Evolutionary conservation across 2,329 filamentous ascomycete species (phyloP), one percentile per base, ranked within the genome.

Genomic region (Chaetothyriales sp.): DNA sequence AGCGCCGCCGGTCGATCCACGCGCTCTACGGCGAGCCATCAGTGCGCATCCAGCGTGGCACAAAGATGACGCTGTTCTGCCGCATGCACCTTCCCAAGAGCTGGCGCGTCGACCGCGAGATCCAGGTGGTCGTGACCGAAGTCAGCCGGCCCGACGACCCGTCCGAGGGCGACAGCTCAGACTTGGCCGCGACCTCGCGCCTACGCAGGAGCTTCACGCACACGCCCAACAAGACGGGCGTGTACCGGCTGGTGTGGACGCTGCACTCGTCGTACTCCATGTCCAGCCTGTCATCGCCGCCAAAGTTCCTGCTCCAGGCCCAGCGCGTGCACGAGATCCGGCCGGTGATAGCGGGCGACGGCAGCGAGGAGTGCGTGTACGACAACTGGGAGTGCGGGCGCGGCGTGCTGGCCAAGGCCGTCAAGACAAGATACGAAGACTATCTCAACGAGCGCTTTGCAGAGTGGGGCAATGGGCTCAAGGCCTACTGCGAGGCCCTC

Each of bases 271-370:
- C 37, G 61, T 68, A 63, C 15, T 40, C 33, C 8, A 33, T 33
- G 29, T 33, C 29, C 2, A 67, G 63, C 45, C 52, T 60, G 9
- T 50, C 67, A 55, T 58, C 61, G 64, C 51, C 56, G 18, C 58
- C 65, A 8, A 58, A 56, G 2, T 66, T 60, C n/a, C 47, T 75
- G 18, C 51, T 75, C 49, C 65, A 61, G 48, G 66, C 69, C 28
- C 71, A 75, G 57, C 62, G 72, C 9, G 69, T 72, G n/a, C 72
- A 74, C 55, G 73, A 75, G 62, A 62, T 76, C 37, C 61, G 62
- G 18, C 69, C 70, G 51, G 60, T 65, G 5, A 64, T 64, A 33
- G 62, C 64, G 47, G 44, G 59, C 60, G 55, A 65, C 58, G 48
- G 61, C 67, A 62, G 60, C 67, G 57, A 60, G 64, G 51, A 72